phyloP scores from a whole-genome alignment of 1,284 basidiomycete species.

The Heterobasidion parviporum region DNA sequence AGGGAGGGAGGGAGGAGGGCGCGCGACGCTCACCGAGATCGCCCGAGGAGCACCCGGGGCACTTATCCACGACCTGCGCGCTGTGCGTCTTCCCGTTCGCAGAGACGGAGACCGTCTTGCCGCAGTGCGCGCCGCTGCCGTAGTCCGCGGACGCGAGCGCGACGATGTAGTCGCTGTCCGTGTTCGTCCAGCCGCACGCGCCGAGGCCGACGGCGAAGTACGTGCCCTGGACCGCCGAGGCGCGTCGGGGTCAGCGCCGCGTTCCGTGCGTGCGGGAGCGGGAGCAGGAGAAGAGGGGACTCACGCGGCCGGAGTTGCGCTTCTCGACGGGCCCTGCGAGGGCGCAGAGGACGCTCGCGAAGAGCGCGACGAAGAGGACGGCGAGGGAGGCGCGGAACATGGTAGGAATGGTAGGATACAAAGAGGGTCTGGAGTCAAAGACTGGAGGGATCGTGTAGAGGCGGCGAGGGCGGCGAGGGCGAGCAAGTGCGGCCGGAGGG shows the following conservation, averaged over 20 bases:
- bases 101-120: slow-evolving; percentile 12
- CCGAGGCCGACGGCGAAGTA: slow-evolving; percentile 25
- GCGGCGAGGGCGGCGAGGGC: too few species aligned
- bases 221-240: slow-evolving; percentile 15
- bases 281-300: background rate
- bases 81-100: slow-evolving; percentile 15
- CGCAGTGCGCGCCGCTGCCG: slow-evolving; percentile 17
- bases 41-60: slow-evolving; percentile 14
- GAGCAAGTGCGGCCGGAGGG: too few species aligned
- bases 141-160: slow-evolving; percentile 19
- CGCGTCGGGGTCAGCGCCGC: background rate
- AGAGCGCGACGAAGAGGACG: background rate
- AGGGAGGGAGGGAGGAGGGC: background rate
- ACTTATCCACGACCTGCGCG: slow-evolving; percentile 15
- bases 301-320: slow-evolving; percentile 3
- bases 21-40: slow-evolving; percentile 12
- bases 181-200: slow-evolving; percentile 24
- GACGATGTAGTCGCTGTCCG: slow-evolving; percentile 25
- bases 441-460: too few species aligned
- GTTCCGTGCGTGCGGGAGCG: background rate
- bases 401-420: background rate
- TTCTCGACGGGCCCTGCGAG: slow-evolving; percentile 1
- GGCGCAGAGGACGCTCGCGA: slow-evolving; percentile 1
- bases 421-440: too few species aligned
- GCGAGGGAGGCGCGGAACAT: background rate